Conservation (phyloP, 352 stramenopile genomes). For the Chrysophaeum taylorii region DNA sequence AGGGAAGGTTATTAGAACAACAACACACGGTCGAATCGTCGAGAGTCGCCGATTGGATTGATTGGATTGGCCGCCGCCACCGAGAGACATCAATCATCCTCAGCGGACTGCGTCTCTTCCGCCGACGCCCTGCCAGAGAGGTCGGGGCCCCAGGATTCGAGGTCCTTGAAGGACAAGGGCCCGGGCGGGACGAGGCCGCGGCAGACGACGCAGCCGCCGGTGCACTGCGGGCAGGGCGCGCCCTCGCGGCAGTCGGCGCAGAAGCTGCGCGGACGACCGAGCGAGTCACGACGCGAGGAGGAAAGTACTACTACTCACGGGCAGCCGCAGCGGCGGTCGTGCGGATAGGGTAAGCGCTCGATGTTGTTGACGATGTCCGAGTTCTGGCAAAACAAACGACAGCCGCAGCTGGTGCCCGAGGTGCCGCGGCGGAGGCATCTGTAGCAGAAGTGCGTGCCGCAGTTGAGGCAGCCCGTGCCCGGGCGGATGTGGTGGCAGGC, state of each 20-base stretch:
- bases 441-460: constrained; percentile 15
- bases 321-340: neutral
- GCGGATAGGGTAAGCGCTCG: neutral
- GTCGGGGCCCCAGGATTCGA: neutral
- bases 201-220: neutral
- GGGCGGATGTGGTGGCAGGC: constrained; percentile 18
- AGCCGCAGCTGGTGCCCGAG: neutral
- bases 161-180: neutral
- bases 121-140: no score
- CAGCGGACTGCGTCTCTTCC: no score
- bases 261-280: no score
- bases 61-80: no score
- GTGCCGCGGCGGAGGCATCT: neutral
- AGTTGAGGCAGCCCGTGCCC: constrained; percentile 8
- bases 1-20: no score
- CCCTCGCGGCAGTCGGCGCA: neutral
- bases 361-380: neutral
- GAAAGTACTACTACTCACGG: no score
- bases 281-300: no score
- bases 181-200: neutral
- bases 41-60: no score
- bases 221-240: neutral
- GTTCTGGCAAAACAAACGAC: constrained; percentile 7
- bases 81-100: no score
- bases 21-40: no score